phyloP scores from a whole-genome alignment of 2,329 filamentous ascomycete species.

The Hypocreales sp. region DNA sequence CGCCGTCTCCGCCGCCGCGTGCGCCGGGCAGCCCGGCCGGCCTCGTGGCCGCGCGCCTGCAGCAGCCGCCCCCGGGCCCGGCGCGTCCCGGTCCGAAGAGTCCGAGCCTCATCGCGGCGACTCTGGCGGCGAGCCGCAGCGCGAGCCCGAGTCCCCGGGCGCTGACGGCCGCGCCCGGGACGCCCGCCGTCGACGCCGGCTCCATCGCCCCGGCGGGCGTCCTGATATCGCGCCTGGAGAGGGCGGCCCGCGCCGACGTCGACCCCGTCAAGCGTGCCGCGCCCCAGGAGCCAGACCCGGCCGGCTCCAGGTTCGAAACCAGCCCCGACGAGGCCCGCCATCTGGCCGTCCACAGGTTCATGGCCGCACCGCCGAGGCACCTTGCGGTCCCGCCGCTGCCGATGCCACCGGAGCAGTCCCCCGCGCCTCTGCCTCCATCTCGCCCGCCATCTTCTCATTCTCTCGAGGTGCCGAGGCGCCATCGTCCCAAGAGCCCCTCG shows the following conservation, averaged over 20 bases:
- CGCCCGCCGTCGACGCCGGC: slow-evolving; percentile 28
- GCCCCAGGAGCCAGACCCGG: too few species aligned
- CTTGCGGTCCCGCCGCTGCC: not conserved
- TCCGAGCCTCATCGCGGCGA: slow-evolving; percentile 40
- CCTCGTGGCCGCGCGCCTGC: slow-evolving; percentile 9
- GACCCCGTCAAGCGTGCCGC: too few species aligned
- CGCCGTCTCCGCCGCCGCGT: slow-evolving; percentile 21
- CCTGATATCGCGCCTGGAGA: slow-evolving; percentile 56
- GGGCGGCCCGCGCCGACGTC: too few species aligned
- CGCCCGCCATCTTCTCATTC: too few species aligned
- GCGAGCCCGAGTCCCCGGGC: slow-evolving; percentile 20
- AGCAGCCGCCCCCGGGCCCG: slow-evolving; percentile 6
- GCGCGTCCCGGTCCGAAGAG: slow-evolving; percentile 26
- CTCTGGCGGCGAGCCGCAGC: slow-evolving; percentile 39
- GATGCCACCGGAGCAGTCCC: too few species aligned
- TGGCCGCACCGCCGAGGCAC: slow-evolving; percentile 1
- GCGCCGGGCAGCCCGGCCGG: not conserved
- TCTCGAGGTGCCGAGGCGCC: too few species aligned
- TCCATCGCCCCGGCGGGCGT: slow-evolving; percentile 47
- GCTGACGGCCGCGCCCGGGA: slow-evolving; percentile 5
- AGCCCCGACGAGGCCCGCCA: not conserved
- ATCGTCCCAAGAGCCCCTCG: too few species aligned
- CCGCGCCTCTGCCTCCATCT: too few species aligned
- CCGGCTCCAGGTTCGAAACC: too few species aligned
- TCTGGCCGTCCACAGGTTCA: slow-evolving; percentile 1